These are phyloP conservation scores for Raddia distichophylla DNA, from an alignment of 176 grass and related monocot genomes.

Conservation along the genomic window DNA sequence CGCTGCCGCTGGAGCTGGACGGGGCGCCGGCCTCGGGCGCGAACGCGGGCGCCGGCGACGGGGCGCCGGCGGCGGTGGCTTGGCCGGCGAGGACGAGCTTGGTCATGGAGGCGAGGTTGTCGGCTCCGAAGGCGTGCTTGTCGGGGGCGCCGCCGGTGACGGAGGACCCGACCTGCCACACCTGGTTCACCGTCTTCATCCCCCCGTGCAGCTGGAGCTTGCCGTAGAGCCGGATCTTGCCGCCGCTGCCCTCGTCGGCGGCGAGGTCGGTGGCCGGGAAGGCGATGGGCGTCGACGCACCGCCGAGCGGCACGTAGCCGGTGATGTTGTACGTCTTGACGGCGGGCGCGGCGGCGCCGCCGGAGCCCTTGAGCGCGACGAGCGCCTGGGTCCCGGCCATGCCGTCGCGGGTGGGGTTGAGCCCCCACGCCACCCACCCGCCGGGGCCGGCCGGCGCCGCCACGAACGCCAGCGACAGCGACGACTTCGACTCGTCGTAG, in stretches of 20 bases:
- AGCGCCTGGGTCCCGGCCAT: conserved; percentile 75
- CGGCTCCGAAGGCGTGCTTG: conserved; percentile 49
- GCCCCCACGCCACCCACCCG: conserved; percentile 77
- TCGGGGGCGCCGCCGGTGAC: conserved; percentile 53
- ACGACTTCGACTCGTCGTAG: conserved; percentile 40
- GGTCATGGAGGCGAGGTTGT: conserved; percentile 51
- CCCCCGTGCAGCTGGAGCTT: conserved; percentile 58
- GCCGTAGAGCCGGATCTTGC: conserved; percentile 71
- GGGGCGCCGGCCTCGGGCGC: background rate
- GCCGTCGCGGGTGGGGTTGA: conserved; percentile 66
- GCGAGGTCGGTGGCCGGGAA: conserved; percentile 57
- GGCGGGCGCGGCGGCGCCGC: background rate
- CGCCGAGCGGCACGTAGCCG: conserved; percentile 36
- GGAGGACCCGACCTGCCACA: conserved; percentile 73
- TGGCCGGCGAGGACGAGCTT: conserved; percentile 56
- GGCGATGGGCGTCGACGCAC: conserved; percentile 31
- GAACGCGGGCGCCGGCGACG: background rate
- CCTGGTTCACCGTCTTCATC: conserved; percentile 61
- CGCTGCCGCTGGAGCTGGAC: background rate
- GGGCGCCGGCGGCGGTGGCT: background rate
- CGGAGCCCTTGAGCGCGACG: conserved; percentile 41
- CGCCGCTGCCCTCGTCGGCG: conserved; percentile 39
- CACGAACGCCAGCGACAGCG: conserved; percentile 66
- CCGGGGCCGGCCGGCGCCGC: conserved; percentile 43
- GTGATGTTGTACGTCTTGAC: conserved; percentile 72